These are phyloP conservation scores for Oryza punctata DNA, from an alignment of 176 grass and related monocot genomes.

Conservation along the genomic window DNA sequence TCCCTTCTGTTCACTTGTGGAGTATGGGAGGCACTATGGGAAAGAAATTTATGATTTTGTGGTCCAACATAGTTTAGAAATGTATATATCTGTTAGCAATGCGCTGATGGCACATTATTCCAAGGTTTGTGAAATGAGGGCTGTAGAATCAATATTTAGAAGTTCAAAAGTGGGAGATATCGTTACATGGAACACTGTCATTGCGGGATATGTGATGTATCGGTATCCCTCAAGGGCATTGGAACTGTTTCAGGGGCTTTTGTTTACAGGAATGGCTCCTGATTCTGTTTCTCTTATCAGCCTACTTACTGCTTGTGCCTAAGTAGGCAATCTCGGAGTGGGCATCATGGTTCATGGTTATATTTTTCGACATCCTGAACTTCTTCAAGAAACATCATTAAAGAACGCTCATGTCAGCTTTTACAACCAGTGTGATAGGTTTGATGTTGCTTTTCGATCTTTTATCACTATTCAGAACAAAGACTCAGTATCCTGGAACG, in stretches of 20 bases:
- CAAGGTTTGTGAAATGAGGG: conserved; percentile 46
- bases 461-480: conserved; percentile 50
- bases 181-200: conserved; percentile 63
- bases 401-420: conserved; percentile 68
- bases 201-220: conserved; percentile 63
- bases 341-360: conserved; percentile 68
- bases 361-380: conserved; percentile 37
- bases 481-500: conserved; percentile 75
- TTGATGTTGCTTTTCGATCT: conserved; percentile 50
- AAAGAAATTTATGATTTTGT: conserved; percentile 59
- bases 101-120: conserved; percentile 68
- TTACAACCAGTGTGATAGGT: conserved; percentile 59
- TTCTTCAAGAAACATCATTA: conserved; percentile 56
- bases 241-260: conserved; percentile 49
- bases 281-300: conserved; percentile 68
- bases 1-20: conserved; percentile 47
- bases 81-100: conserved; percentile 61
- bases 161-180: conserved; percentile 49
- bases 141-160: conserved; percentile 50
- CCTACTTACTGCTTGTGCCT: conserved; percentile 61
- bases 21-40: conserved; percentile 43
- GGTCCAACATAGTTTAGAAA: conserved; percentile 48
- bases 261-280: conserved; percentile 39
- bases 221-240: conserved; percentile 42
- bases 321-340: conserved; percentile 35